These are phyloP conservation scores for Neoboletus subvelutipes DNA, from an alignment of 768 basidiomycete genomes.

Conservation along the genomic window DNA sequence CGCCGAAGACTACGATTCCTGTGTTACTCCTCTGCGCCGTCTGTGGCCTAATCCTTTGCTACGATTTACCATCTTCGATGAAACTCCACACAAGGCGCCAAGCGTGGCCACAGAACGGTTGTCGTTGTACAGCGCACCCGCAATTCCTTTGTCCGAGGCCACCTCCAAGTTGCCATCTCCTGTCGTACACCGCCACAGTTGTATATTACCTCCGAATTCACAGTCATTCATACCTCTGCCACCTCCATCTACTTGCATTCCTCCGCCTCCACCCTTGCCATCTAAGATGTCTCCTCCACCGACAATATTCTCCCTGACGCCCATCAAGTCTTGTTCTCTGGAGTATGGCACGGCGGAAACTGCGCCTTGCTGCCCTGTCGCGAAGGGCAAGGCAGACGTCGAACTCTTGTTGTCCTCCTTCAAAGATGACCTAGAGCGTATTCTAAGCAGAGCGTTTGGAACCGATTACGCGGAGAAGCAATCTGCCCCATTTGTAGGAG, in stretches of 20 bases:
- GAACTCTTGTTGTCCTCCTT: conserved; percentile 48
- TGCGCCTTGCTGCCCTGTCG: conserved; percentile 42
- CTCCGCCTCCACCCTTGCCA: conserved; percentile 19
- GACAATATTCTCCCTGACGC: neutral
- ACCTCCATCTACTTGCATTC: conserved; percentile 5
- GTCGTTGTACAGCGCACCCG: conserved; percentile 4
- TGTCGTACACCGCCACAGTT: neutral
- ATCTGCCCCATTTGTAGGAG: neutral
- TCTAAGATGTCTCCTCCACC: conserved; percentile 2
- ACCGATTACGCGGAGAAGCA: conserved; percentile 1
- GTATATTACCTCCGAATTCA: neutral
- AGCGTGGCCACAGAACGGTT: conserved; percentile 1
- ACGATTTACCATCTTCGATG: conserved; percentile 61
- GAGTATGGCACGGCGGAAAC: neutral
- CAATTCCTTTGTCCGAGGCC: conserved; percentile 1
- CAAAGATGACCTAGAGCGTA: conserved; percentile 50
- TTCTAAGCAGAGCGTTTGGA: conserved; percentile 41
- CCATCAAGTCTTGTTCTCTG: neutral
- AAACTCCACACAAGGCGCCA: conserved; percentile 40
- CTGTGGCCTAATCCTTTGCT: conserved; percentile 59
- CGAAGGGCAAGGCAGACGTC: conserved; percentile 51
- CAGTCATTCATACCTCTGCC: neutral
- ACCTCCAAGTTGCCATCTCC: neutral
- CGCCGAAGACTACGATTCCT: conserved; percentile 54
- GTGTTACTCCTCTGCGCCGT: conserved; percentile 50